Conservation (phyloP, 306 rosid species). For the Citrullus mucosospermus region DNA sequence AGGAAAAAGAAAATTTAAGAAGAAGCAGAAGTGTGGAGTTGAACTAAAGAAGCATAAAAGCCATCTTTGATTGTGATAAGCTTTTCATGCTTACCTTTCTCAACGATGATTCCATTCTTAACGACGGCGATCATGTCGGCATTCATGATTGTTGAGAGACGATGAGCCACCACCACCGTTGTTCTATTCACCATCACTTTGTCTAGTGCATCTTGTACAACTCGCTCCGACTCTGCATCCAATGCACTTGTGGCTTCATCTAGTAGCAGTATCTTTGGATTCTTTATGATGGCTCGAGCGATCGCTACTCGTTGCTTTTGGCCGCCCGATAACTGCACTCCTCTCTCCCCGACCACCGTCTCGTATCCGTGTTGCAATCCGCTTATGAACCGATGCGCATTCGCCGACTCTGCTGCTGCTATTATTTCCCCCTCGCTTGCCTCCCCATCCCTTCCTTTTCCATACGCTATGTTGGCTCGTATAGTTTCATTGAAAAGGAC, state of each 20-base stretch:
- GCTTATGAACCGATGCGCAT: slow-evolving; percentile 13
- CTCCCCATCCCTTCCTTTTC: not conserved
- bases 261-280: slow-evolving; percentile 34
- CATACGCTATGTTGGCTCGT: slow-evolving; percentile 12
- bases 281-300: slow-evolving; percentile 41
- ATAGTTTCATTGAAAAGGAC: slow-evolving; percentile 14
- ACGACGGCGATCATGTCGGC: slow-evolving; percentile 31
- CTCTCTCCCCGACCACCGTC: slow-evolving; percentile 40
- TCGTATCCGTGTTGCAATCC: slow-evolving; percentile 7
- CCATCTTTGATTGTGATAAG: not conserved
- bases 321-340: slow-evolving; percentile 52
- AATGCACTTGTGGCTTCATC: slow-evolving; percentile 72
- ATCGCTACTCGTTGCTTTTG: slow-evolving; percentile 60
- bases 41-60: slow-evolving; percentile 6
- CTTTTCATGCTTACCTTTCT: slow-evolving; percentile 2
- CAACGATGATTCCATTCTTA: slow-evolving; percentile 17
- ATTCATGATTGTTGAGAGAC: slow-evolving; percentile 38
- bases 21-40: not conserved
- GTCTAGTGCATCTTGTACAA: slow-evolving; percentile 47
- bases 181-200: slow-evolving; percentile 31
- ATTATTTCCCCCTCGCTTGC: slow-evolving; percentile 10
- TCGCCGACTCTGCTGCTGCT: slow-evolving; percentile 9
- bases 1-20: not conserved
- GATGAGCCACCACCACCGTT: slow-evolving; percentile 46
- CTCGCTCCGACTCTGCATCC: slow-evolving; percentile 38